Conservation (phyloP, 2,329 filamentous ascomycete genomes). For the Aspergillus novofumigatus region DNA sequence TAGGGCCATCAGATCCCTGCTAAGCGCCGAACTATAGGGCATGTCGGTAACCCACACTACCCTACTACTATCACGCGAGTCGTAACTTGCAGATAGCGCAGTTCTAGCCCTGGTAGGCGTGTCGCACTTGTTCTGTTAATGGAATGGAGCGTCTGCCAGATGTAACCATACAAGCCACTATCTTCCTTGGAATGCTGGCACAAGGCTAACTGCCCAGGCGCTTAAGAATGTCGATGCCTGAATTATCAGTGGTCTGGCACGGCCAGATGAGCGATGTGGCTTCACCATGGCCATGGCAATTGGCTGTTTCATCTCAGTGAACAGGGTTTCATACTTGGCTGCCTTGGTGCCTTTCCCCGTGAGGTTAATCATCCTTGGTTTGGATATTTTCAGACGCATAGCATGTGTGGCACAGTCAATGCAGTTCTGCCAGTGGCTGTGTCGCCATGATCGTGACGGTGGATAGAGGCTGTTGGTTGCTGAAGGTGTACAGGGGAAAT, state of each 20-base stretch:
- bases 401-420: neutral
- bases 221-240: neutral
- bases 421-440: neutral
- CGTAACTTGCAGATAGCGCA: neutral
- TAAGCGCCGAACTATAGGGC: neutral
- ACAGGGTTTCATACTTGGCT: neutral
- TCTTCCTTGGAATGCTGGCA: neutral
- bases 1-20: neutral
- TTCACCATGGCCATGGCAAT: no score
- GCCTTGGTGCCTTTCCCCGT: neutral
- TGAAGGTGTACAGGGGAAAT: no score
- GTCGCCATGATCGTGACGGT: neutral
- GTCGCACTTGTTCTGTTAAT: neutral
- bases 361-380: neutral
- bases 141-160: neutral
- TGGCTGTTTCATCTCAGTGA: neutral
- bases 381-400: neutral
- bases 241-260: no score
- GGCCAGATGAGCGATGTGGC: no score
- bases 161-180: neutral
- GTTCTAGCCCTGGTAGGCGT: neutral
- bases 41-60: neutral
- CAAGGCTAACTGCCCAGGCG: neutral
- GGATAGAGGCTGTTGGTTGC: neutral
- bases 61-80: neutral